Evolutionary conservation across 2,329 filamentous ascomycete species (phyloP).

Genomic region (Pseudogymnoascus sp.): DNA sequence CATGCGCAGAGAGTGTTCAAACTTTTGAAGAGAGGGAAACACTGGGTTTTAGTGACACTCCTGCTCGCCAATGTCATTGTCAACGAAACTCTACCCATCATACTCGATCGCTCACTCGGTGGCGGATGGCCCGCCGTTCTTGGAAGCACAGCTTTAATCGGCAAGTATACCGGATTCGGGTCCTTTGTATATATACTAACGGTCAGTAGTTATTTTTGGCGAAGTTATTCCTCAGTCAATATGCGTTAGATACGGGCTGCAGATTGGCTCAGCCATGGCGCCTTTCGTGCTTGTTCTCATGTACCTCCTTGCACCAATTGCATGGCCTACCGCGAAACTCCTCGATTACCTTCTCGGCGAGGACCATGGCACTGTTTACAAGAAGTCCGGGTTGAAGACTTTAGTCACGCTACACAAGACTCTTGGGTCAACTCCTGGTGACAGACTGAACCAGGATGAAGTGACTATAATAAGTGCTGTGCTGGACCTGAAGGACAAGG

Average conservation of each 20-base stretch:
- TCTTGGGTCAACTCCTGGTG: constrained; percentile 69
- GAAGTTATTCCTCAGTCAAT: constrained; percentile 91
- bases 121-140: constrained; percentile 88
- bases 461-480: constrained; percentile 98
- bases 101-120: constrained; percentile 82
- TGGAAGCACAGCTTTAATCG: constrained; percentile 83
- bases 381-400: constrained; percentile 91
- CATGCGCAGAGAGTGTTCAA: constrained; percentile 74
- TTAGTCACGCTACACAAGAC: constrained; percentile 80
- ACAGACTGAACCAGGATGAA: constrained; percentile 92
- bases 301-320: constrained; percentile 79
- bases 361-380: constrained; percentile 91
- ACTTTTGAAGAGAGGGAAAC: constrained; percentile 76
- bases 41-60: constrained; percentile 92
- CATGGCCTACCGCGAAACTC: constrained; percentile 88
- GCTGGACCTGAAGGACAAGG: constrained; percentile 90
- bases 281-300: constrained; percentile 78
- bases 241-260: constrained; percentile 87
- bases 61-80: constrained; percentile 92
- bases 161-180: constrained; percentile 38
- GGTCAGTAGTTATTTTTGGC: constrained; percentile 75
- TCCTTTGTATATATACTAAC: constrained; percentile 13
- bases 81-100: constrained; percentile 89
- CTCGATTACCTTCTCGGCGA: constrained; percentile 85
- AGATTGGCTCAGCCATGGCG: constrained; percentile 83